Evolutionary conservation across 1,284 basidiomycete species (phyloP).

Genomic region (Thecaphora frezii): DNA sequence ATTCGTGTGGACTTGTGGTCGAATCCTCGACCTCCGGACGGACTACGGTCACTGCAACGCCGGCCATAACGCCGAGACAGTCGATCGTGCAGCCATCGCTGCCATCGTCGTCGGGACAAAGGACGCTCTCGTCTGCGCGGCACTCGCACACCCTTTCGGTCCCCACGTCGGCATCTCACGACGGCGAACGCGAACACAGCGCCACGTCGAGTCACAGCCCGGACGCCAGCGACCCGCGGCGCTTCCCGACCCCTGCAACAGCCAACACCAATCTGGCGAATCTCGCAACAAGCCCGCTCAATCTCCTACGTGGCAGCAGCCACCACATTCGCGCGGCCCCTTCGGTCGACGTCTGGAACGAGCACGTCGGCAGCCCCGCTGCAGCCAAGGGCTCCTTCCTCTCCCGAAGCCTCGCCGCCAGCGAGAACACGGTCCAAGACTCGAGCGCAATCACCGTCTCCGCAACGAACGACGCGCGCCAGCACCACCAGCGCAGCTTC

Average conservation of each 20-base stretch:
- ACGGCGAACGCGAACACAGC: too few species aligned
- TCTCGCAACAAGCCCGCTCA: slow-evolving; percentile 26
- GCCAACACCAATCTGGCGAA: neutral
- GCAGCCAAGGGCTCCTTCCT: slow-evolving; percentile 18
- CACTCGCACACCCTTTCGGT: too few species aligned
- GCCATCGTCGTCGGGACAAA: slow-evolving; percentile 6
- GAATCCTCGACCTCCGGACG: slow-evolving; percentile 13
- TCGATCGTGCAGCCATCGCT: slow-evolving; percentile 16
- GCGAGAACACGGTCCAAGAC: slow-evolving; percentile 40
- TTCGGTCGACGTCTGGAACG: slow-evolving; percentile 36
- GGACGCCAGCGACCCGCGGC: neutral
- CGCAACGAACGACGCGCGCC: neutral
- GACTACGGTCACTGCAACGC: slow-evolving; percentile 36
- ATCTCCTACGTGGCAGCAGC: slow-evolving; percentile 36
- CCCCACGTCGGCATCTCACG: too few species aligned
- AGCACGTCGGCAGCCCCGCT: slow-evolving; percentile 29
- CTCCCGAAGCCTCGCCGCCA: slow-evolving; percentile 30
- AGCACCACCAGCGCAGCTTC: neutral
- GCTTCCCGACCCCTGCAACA: neutral
- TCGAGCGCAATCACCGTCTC: slow-evolving; percentile 39
- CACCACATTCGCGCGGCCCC: slow-evolving; percentile 29
- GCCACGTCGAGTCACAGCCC: too few species aligned
- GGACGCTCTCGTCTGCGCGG: too few species aligned
- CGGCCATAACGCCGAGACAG: slow-evolving; percentile 31
- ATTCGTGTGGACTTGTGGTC: neutral